Conservation (phyloP, 129 eudicot species). For the Artemisia annua region DNA sequence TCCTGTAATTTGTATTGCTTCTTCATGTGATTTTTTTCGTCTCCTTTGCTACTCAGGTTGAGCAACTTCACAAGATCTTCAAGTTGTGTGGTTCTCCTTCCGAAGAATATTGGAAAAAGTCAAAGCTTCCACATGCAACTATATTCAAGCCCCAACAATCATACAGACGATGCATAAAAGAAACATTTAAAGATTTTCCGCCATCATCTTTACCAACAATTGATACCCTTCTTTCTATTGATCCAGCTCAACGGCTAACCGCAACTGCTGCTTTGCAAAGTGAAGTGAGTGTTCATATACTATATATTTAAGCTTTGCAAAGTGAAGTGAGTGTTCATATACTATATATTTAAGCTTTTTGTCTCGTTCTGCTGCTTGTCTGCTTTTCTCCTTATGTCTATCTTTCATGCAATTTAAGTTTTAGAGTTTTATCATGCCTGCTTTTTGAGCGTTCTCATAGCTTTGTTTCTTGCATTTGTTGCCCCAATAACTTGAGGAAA, state of each 20-base stretch:
- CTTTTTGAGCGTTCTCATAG: background rate
- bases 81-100: slow-evolving; percentile 92
- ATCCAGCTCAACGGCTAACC: slow-evolving; percentile 81
- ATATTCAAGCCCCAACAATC: slow-evolving; percentile 83
- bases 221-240: slow-evolving; percentile 79
- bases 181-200: slow-evolving; percentile 82
- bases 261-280: slow-evolving; percentile 77
- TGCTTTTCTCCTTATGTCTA: background rate
- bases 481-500: background rate
- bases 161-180: slow-evolving; percentile 75
- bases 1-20: slow-evolving; percentile 16
- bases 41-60: slow-evolving; percentile 52
- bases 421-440: too few relatives aligned
- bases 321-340: too few relatives aligned
- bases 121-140: slow-evolving; percentile 96
- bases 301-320: background rate
- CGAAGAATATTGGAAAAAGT: slow-evolving; percentile 89
- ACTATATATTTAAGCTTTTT: background rate
- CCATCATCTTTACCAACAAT: slow-evolving; percentile 69
- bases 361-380: background rate
- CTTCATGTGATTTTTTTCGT: slow-evolving; percentile 20
- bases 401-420: too few relatives aligned
- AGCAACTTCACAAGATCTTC: slow-evolving; percentile 88
- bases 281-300: slow-evolving; percentile 59
- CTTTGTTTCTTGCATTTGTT: background rate